Conservation (phyloP, 257 asterid species). For the Przewalskia tangutica region DNA sequence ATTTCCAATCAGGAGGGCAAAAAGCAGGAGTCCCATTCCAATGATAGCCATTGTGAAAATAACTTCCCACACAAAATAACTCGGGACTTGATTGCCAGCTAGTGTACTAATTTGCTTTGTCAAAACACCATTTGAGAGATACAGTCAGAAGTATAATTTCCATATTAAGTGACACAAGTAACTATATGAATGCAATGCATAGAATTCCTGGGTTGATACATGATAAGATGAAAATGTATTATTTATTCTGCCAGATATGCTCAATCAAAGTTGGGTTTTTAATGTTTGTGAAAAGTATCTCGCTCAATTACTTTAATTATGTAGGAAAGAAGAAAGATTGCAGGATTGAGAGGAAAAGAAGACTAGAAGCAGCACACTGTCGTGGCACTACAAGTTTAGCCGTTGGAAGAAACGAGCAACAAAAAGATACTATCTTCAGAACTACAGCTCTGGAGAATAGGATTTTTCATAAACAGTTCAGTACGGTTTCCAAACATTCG, state of each 20-base stretch:
- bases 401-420: neutral
- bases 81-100: slow-evolving; percentile 89
- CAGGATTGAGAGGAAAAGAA: neutral
- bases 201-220: neutral
- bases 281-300: neutral
- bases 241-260: neutral
- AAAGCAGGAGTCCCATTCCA: slow-evolving; percentile 78
- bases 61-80: slow-evolving; percentile 71
- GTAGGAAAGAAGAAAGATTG: neutral
- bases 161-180: neutral
- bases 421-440: too few species aligned
- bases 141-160: neutral
- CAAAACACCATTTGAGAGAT: neutral
- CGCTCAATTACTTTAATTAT: neutral
- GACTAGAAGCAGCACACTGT: neutral
- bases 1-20: slow-evolving; percentile 85
- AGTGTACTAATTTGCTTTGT: slow-evolving; percentile 79
- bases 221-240: neutral
- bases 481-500: too few species aligned
- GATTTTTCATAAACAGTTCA: too few species aligned
- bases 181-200: neutral
- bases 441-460: too few species aligned
- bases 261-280: neutral
- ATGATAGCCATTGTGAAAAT: slow-evolving; percentile 78
- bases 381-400: neutral